Percentiles rank a stretch among this genome's conserved stretches.
Evolutionary conservation across 768 basidiomycete genomes (phyloP).

Genomic region (Leccinum obscurum): DNA sequence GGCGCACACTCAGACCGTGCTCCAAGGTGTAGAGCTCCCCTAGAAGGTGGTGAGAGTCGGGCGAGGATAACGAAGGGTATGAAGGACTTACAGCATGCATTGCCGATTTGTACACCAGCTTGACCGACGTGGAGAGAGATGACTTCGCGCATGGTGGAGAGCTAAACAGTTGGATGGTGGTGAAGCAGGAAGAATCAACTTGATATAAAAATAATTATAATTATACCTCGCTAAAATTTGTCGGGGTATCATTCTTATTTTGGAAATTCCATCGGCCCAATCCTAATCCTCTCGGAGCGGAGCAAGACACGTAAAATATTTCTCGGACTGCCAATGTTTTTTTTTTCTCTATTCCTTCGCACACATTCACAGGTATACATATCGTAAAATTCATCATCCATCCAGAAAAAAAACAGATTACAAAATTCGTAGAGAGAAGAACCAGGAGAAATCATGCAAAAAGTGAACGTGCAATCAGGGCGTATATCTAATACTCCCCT

Average conservation of each 20-base stretch:
- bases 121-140: conserved; percentile 97
- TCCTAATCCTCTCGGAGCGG: conserved; percentile 1
- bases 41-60: conserved; percentile 33
- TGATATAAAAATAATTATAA: background rate
- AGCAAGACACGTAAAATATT: background rate
- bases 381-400: conserved; percentile 38
- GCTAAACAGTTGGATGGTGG: conserved; percentile 14
- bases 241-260: conserved; percentile 19
- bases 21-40: conserved; percentile 99
- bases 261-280: conserved; percentile 24
- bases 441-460: conserved; percentile 24
- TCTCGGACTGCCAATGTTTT: background rate
- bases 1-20: conserved; percentile 89
- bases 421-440: conserved; percentile 24
- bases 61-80: conserved; percentile 6
- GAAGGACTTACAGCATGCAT: conserved; percentile 84
- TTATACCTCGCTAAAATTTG: conserved; percentile 21
- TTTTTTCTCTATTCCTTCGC: background rate
- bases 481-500: conserved; percentile 43
- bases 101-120: conserved; percentile 93
- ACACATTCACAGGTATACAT: background rate
- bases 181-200: conserved; percentile 15
- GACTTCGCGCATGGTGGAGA: conserved; percentile 76
- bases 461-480: conserved; percentile 9
- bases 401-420: conserved; percentile 28